These are phyloP conservation scores for Leptographium lundbergii DNA, from an alignment of 2,329 filamentous ascomycete genomes.

Conservation along the genomic window DNA sequence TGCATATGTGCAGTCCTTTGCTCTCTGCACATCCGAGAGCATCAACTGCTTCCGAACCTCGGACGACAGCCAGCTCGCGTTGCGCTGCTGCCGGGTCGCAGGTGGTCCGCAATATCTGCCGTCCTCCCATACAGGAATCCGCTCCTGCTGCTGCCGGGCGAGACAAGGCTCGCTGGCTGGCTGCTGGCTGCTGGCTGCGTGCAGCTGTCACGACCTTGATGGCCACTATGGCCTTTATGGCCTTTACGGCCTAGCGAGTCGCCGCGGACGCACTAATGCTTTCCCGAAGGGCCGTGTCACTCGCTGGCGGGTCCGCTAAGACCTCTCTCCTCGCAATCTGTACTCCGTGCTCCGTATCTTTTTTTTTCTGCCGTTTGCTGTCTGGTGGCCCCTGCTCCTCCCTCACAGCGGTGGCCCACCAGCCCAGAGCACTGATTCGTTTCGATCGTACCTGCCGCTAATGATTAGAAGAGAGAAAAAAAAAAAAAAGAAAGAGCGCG, in stretches of 20 bases:
- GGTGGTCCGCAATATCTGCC: neutral
- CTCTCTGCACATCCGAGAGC: too few species aligned
- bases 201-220: neutral
- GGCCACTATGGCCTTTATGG: neutral
- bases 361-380: neutral
- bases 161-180: neutral
- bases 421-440: slow-evolving; percentile 1
- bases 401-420: neutral
- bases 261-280: neutral
- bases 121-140: neutral
- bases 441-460: slow-evolving; percentile 6
- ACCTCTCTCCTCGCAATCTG: neutral
- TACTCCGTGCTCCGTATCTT: neutral
- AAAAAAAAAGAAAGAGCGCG: neutral
- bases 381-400: neutral
- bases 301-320: neutral
- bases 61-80: too few species aligned
- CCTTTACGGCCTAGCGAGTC: neutral
- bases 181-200: neutral
- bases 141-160: too few species aligned
- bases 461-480: neutral
- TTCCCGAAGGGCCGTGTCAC: neutral
- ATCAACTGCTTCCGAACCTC: neutral
- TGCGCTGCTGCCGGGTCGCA: too few species aligned
- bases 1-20: neutral